Base-by-base conservation (phyloP, 1,139 yeast genomes). In the Magnusiomyces magnusii region DNA sequence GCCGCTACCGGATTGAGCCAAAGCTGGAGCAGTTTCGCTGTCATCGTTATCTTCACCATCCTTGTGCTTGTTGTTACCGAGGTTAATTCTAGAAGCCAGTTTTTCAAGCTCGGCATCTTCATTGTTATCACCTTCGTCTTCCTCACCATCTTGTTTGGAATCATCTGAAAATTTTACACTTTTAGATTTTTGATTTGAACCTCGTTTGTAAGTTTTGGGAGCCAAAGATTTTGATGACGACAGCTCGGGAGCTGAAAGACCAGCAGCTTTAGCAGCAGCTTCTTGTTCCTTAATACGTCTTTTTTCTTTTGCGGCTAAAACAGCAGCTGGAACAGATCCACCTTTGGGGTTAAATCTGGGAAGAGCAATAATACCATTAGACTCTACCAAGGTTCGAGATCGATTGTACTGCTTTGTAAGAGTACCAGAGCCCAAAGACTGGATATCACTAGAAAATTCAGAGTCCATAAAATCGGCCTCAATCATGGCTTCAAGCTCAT, bases 331-430 rank as follows among this genome's bases (percentile, higher is more conserved):
- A 24, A 41, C 49, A 15, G 55, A 52, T 2, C 55, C 55, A 41
- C 55, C 55, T 24, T 39, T 36, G 19, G 55, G 55, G 47, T 52
- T 52, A 39, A 52, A 52, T 39, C 55, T 2, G 2, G 55, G 55
- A 52, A 42, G 39, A 1, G 55, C 15, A 13, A 13, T 31, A 31
- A 7, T 31, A 31, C 36, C 36, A 10, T 23, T 41, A 19, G 55
- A 28, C 23, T 52, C 39, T 10, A 41, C 34, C 13, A 52, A 25
- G n/a, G 19, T 10, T 23, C 47, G 23, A 13, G 47, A 42, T 25
- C 55, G 10, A 24, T 50, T 50, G 41, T 50, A 50, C 24, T 50
- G 53, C 10, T 27, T 28, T 2, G 53, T 50, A 19, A 50, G 39
- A 50, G 53, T 50, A 2, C 53, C 53, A 7, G 53, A 50, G 2